Evolutionary conservation across 2,329 filamentous ascomycete species (phyloP).

Genomic region (Pyricularia grisea): DNA sequence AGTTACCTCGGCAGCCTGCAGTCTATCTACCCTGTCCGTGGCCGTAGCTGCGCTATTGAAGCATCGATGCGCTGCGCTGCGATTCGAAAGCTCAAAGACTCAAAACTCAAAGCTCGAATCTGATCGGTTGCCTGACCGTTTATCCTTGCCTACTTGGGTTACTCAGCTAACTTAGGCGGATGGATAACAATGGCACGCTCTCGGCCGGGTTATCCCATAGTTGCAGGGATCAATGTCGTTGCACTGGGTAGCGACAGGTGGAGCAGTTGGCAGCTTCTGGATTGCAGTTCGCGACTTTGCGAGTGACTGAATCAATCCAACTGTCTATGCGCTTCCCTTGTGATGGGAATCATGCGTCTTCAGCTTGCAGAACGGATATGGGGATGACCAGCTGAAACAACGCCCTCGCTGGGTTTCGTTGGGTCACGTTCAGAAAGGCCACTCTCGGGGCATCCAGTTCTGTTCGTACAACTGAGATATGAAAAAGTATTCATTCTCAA

Average conservation of each 20-base stretch:
- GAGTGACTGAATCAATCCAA: background rate
- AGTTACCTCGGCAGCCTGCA: no score
- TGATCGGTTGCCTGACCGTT: background rate
- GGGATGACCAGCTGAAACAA: background rate
- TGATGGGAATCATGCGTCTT: background rate
- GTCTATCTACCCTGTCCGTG: no score
- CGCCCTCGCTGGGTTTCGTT: background rate
- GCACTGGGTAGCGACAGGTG: background rate
- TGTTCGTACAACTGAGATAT: slow-evolving; percentile 49
- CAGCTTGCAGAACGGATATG: background rate
- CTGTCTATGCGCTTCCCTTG: background rate
- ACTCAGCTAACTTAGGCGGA: background rate
- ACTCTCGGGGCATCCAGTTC: slow-evolving; percentile 36
- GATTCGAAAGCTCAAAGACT: no score
- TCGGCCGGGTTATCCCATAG: background rate
- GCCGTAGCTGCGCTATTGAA: background rate
- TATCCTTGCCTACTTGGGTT: background rate
- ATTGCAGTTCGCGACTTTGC: background rate
- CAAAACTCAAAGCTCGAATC: background rate
- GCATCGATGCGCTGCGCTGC: no score
- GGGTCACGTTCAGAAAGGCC: background rate
- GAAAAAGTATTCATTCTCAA: slow-evolving; percentile 49
- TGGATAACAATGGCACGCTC: background rate
- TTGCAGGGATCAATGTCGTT: background rate
- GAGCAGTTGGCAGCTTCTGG: background rate